These are phyloP conservation scores for Buxus sempervirens DNA, from an alignment of 164 flowering plant species.

Conservation along the genomic window DNA sequence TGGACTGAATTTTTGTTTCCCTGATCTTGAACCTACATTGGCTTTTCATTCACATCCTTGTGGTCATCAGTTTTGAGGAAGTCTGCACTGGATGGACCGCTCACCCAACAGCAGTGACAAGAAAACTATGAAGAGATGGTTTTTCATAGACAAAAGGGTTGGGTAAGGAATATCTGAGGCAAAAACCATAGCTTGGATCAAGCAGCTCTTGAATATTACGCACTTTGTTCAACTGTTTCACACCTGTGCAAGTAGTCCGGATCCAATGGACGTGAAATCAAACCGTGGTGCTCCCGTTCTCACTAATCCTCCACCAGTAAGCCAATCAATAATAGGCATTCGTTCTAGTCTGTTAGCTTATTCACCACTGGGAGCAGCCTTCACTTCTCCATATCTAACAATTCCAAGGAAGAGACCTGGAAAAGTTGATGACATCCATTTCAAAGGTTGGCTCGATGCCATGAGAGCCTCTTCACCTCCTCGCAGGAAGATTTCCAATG, in stretches of 20 bases:
- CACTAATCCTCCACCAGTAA: conserved; percentile 57
- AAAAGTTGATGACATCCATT: conserved; percentile 55
- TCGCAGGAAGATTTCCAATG: conserved; percentile 52
- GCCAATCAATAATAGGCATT: conserved; percentile 66
- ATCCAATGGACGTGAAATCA: conserved; percentile 40
- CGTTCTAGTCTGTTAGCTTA: conserved; percentile 44
- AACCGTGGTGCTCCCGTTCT: conserved; percentile 65
- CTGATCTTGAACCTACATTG: not conserved
- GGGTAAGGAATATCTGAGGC: conserved; percentile 26
- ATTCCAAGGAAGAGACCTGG: conserved; percentile 53
- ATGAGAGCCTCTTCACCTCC: conserved; percentile 84
- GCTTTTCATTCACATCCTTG: not conserved
- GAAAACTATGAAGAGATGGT: conserved; percentile 65
- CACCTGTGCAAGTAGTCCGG: conserved; percentile 10
- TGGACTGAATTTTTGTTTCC: not conserved
- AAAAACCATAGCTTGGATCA: not conserved
- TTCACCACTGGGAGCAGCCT: conserved; percentile 30
- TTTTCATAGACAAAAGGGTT: conserved; percentile 62
- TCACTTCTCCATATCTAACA: conserved; percentile 30
- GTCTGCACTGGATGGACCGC: conserved; percentile 52
- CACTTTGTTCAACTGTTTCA: not conserved
- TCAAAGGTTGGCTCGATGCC: conserved; percentile 73
- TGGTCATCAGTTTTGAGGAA: conserved; percentile 34
- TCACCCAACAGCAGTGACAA: conserved; percentile 46
- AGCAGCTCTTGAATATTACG: not conserved